Evolutionary conservation across 1,284 basidiomycete species (phyloP).

Genomic region (Paramarasmius palmivorus): DNA sequence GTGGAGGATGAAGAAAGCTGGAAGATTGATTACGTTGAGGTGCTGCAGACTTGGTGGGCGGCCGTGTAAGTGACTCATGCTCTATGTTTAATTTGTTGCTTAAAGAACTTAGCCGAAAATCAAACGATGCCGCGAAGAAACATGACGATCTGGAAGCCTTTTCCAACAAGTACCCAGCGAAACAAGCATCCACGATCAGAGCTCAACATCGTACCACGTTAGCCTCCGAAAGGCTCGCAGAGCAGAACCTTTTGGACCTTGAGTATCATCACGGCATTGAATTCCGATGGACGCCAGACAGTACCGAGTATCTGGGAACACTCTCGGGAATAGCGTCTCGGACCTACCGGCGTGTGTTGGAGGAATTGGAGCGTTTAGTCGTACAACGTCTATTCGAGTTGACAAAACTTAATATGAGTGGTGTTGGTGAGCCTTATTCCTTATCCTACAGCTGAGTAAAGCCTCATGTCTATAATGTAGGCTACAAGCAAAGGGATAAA

Average conservation of each 20-base stretch:
- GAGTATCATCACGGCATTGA: conserved; percentile 13
- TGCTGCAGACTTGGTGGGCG: conserved; percentile 7
- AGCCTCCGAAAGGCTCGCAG: background rate
- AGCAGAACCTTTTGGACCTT: conserved; percentile 6
- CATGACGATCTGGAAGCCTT: too few species aligned
- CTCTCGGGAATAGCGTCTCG: conserved; percentile 10
- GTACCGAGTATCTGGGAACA: conserved; percentile 11
- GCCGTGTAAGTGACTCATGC: too few species aligned
- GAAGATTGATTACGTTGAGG: conserved; percentile 19
- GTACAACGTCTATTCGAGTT: conserved; percentile 26
- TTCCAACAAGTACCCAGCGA: too few species aligned
- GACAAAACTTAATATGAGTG: conserved; percentile 3
- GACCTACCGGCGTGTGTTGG: conserved; percentile 20
- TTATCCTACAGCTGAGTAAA: background rate
- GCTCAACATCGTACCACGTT: background rate
- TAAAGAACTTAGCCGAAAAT: too few species aligned
- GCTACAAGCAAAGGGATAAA: conserved; percentile 28
- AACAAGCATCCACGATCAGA: too few species aligned
- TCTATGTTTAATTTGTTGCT: too few species aligned
- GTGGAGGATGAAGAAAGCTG: conserved; percentile 11
- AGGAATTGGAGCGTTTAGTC: conserved; percentile 21
- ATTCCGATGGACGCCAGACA: conserved; percentile 12
- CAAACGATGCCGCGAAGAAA: too few species aligned
- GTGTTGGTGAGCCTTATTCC: background rate
- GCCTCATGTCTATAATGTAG: conserved; percentile 11